Percentiles rank a stretch among this genome's conserved stretches.
Evolutionary conservation across 1,284 basidiomycete genomes (phyloP).

Genomic region (Tilletia caries): DNA sequence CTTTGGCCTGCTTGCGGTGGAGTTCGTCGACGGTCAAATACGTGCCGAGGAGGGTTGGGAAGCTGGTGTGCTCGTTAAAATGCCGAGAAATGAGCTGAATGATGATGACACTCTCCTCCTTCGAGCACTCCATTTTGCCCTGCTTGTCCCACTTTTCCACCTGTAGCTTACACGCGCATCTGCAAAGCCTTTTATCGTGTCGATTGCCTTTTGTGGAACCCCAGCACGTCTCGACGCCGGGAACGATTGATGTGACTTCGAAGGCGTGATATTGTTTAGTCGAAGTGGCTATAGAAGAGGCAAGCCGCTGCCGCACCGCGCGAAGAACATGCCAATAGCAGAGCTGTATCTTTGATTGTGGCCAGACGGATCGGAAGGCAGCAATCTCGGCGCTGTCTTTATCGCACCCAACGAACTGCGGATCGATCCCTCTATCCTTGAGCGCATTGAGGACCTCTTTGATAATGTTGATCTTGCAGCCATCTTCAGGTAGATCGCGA

Average conservation of each 20-base stretch:
- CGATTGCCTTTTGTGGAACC: background rate
- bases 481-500: background rate
- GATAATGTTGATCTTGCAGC: background rate
- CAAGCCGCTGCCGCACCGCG: background rate
- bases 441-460: background rate
- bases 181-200: background rate
- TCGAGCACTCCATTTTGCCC: background rate
- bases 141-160: background rate
- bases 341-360: background rate
- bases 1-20: too few species aligned
- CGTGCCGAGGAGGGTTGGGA: background rate
- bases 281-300: background rate
- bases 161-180: background rate
- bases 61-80: background rate
- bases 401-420: background rate
- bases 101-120: background rate
- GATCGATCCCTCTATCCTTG: background rate
- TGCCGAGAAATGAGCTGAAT: background rate
- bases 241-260: too few species aligned
- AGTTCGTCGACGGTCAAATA: background rate
- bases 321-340: background rate
- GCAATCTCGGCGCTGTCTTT: background rate
- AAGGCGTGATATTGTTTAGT: too few species aligned
- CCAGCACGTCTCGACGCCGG: background rate
- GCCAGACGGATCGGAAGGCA: background rate